Evolutionary conservation across 1,284 basidiomycete genomes (phyloP), one percentile per base, ranked within the genome.

Genomic region (Naganishia sp.): DNA sequence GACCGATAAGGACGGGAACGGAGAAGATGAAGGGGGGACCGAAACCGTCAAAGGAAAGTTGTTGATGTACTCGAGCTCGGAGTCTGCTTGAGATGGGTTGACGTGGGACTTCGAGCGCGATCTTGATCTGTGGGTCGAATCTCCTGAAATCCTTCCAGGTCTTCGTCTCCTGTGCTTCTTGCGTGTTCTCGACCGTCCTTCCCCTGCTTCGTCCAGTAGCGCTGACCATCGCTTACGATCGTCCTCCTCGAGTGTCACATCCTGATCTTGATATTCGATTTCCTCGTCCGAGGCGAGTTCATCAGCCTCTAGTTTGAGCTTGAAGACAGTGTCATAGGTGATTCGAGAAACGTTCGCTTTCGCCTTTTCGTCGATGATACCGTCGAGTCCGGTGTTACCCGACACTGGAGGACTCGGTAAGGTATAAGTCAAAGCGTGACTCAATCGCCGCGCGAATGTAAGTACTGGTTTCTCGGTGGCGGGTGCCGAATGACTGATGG

Each of bases 271-370:
- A 39, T 10, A 9, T 9, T 43, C 33, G 9, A 61, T 52, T 0
- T 61, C 59, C 59, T 61, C 59, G 21, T 61, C 59, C 3, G 48
- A 61, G 13, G 59, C 59, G 15, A 52, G 59, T 18, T 49, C 46
- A 21, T 61, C 59, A 48, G 59, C 59, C 43, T 61, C 59, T 3
- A 61, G n/a, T 31, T 21, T 21, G 36, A 61, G 59, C 23, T 31
- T 16, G 39, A 61, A 61, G 25, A 61, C 59, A 42, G 31, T 45
- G 45, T 61, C 59, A 36, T 50, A 50, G 39, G 13, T 50, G 15
- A 10, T n/a, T 9, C 53, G n/a, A 9, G 36, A 11, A 42, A 23
- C 31, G 36, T 55, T 55, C 21, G 13, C 53, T 39, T 13, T 39
- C 23, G 53, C n/a, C 7, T 42, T 21, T n/a, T 42, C 18, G 53